These are phyloP conservation scores for Cryptococcus sp. DNA, from an alignment of 1,284 basidiomycete genomes.

Conservation along the genomic window DNA sequence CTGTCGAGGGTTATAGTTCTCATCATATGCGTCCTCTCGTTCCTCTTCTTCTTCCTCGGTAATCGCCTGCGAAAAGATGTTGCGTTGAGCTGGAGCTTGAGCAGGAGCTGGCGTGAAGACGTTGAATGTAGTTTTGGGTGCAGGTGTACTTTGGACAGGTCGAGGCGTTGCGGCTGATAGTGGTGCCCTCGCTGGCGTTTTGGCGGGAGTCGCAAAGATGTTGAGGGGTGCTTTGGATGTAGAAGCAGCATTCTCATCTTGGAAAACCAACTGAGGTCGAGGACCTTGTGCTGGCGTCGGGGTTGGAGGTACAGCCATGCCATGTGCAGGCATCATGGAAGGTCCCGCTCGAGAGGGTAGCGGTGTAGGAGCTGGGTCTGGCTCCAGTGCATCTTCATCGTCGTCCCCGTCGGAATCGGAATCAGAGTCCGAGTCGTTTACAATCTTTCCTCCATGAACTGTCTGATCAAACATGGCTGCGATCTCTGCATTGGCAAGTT, in stretches of 20 bases:
- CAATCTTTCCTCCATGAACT: slow-evolving; percentile 50
- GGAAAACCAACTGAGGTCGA: slow-evolving; percentile 15
- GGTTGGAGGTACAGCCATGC: slow-evolving; percentile 43
- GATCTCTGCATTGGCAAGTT: slow-evolving; percentile 86
- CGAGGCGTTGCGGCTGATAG: slow-evolving; percentile 19
- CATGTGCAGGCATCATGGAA: slow-evolving; percentile 33
- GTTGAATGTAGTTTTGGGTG: slow-evolving; percentile 11
- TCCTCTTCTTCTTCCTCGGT: slow-evolving; percentile 18
- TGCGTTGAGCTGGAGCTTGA: slow-evolving; percentile 5
- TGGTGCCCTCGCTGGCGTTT: slow-evolving; percentile 31
- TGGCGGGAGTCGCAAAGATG: slow-evolving; percentile 42
- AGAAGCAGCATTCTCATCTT: slow-evolving; percentile 36
- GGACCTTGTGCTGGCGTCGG: slow-evolving; percentile 42
- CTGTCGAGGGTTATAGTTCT: background rate
- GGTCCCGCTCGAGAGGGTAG: slow-evolving; percentile 25
- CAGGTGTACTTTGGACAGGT: slow-evolving; percentile 19
- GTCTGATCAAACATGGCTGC: slow-evolving; percentile 89
- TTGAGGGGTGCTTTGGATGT: slow-evolving; percentile 28
- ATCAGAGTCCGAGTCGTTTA: slow-evolving; percentile 49
- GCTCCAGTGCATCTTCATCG: slow-evolving; percentile 33
- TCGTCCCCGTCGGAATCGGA: slow-evolving; percentile 22
- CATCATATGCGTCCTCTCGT: slow-evolving; percentile 3
- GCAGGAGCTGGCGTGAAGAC: slow-evolving; percentile 32
- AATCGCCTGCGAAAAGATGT: slow-evolving; percentile 9
- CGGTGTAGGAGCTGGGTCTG: slow-evolving; percentile 35